Evolutionary conservation across 75 land plant species (phyloP), one percentile per base, ranked within the genome.

Genomic region (Sequoia sempervirens): DNA sequence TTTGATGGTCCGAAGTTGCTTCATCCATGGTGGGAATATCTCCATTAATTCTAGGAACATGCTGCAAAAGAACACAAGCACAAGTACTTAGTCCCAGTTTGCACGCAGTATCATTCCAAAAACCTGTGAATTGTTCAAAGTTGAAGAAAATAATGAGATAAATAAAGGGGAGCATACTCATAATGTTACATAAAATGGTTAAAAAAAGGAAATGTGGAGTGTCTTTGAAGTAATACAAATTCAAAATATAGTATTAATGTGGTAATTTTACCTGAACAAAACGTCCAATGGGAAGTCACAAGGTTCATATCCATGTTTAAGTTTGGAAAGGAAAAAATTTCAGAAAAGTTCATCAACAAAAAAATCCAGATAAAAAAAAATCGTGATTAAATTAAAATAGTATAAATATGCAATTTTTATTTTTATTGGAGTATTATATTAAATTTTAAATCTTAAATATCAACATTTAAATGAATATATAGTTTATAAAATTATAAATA

Each of bases 21-120:
- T 90, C 95, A 92, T 96, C 96, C 66, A 74, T 80, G 8, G 96
- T 88, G 5, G 98, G 98, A 84, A 96, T 93, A 14, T 90, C 92
- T 79, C 92, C 95, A 87, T 92, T 94, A 58, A 89, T 90, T 85
- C 82, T 96, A 43, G 95, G 96, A 83, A 94, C 87, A 87, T 94
- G 98, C 98, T 96, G 92, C 85, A 87, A 37, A 87, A 58, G 26
- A 37, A 81, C 83, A 70, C n/a, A 58, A 47, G 88, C 81, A 54
- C 74, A 83, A 54, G 85, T 68, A 58, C 83, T 83, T 54, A 86
- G 79, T 53, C 84, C 46, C 80, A 88, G 46, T 82, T 83, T 52
- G 75, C 75, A 1, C 90, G 83, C 32, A 88, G 41, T 40, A 75
- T 37, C 38, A 17, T 40, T 38, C 17, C 79, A 75, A 36, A 37